Evolutionary conservation across 192 early-diverging fungal genomes (phyloP).

Genomic region (Glomus cerebriforme): DNA sequence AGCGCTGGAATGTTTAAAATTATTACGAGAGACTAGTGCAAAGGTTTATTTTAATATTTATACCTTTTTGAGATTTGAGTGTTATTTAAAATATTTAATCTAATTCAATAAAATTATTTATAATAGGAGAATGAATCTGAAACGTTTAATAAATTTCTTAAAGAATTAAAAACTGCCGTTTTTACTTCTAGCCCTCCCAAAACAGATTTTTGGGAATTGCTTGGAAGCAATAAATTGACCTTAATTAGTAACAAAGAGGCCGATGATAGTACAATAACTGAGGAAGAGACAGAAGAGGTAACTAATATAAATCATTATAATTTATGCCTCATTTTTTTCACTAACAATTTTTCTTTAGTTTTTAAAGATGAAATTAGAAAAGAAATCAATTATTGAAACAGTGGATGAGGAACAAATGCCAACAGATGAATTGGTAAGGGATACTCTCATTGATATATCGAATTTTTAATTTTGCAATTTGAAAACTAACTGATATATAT

Average conservation of each 20-base stretch:
- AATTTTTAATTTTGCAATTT: background rate
- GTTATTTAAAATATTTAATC: background rate
- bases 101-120: conserved; percentile 1
- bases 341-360: background rate
- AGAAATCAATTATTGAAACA: background rate
- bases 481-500: background rate
- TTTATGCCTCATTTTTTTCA: background rate
- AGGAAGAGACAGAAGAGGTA: conserved; percentile 57
- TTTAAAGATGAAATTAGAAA: background rate
- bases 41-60: background rate
- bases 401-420: background rate
- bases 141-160: conserved; percentile 57
- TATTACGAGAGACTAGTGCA: conserved; percentile 41
- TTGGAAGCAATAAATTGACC: conserved; percentile 45
- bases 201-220: conserved; percentile 56
- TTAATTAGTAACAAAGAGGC: conserved; percentile 52
- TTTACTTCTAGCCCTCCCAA: conserved; percentile 37
- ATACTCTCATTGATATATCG: background rate
- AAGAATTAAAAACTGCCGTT: conserved; percentile 43
- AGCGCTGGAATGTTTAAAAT: conserved; percentile 55
- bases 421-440: conserved; percentile 4
- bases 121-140: conserved; percentile 40
- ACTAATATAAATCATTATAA: background rate
- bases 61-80: conserved; percentile 12
- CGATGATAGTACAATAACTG: conserved; percentile 37